Base-by-base conservation (phyloP, 495 filamentous ascomycete genomes). In the Aspergillus steynii region DNA sequence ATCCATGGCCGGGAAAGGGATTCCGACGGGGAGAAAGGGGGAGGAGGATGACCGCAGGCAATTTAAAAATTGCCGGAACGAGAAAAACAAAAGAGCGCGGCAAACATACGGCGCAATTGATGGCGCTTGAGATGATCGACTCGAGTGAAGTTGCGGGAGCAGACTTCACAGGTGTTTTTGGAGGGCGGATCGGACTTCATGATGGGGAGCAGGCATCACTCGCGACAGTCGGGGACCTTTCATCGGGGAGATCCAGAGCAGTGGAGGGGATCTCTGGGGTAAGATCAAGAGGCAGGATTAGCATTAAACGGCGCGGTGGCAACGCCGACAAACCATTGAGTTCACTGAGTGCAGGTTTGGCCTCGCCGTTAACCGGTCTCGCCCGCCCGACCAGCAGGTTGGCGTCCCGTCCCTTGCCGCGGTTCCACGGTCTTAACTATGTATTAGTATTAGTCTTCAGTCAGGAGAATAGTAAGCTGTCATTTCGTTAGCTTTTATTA, bases 81-180 rank as follows among this genome's bases (percentile, higher is more conserved):
- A 20, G 20, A 53, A 53, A 26, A 12, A 26, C 45, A 31, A 59
- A 53, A n/a, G 20, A 26, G 53, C 12, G 27, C 29, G 20, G 27
- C 12, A 53, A 51, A 72, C 77, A 55, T 74, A 81, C 78, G 78
- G 29, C 78, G 74, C 15, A 81, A 65, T 63, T 81, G 76, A 60
- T 81, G 78, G 58, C 78, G 67, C 61, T 81, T 81, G 42, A 81
- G 68, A 64, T 81, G 78, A 65, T 81, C 78, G 69, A 79, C 77
- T 61, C 78, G 77, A 29, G 78, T 79, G 67, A 81, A 81, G 54
- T 71, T 72, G 59, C 78, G 77, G 71, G 78, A 74, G 63, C 78
- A 81, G 64, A 79, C 62, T 14, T 72, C 73, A 59, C 78, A 81
- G 65, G 59, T 78, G 77, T 65, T 81, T 79, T 62, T 74, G 73